Evolutionary conservation across 148 eudicot genomes (phyloP).

Genomic region (Cornus controversa): DNA sequence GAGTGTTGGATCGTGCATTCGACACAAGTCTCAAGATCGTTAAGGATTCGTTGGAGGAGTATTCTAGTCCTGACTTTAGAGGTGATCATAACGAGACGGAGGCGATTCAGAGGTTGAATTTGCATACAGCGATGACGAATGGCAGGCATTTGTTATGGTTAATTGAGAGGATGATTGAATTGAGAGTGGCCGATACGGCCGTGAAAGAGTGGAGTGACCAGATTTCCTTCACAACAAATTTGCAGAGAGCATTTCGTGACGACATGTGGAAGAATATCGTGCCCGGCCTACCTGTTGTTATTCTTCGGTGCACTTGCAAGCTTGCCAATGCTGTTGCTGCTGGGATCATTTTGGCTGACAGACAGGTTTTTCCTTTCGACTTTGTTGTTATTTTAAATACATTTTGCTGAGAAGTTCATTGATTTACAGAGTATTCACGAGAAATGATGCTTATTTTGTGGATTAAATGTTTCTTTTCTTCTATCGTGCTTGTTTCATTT

Average conservation of each 20-base stretch:
- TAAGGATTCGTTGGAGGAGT: constrained; percentile 80
- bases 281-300: constrained; percentile 73
- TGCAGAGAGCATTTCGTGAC: constrained; percentile 85
- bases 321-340: constrained; percentile 72
- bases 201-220: constrained; percentile 86
- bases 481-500: background rate
- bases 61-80: constrained; percentile 76
- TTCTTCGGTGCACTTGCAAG: constrained; percentile 73
- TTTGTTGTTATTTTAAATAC: background rate
- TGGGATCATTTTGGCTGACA: constrained; percentile 63
- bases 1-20: constrained; percentile 66
- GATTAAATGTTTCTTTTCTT: background rate
- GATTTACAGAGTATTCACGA: no score
- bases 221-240: constrained; percentile 63
- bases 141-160: constrained; percentile 91
- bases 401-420: background rate
- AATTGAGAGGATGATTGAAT: constrained; percentile 91
- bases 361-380: constrained; percentile 48
- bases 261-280: constrained; percentile 85
- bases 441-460: background rate
- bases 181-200: constrained; percentile 75
- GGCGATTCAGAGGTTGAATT: constrained; percentile 84
- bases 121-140: constrained; percentile 68
- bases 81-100: constrained; percentile 85
- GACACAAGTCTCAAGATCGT: constrained; percentile 59